phyloP scores from a whole-genome alignment of 2,329 filamentous ascomycete species.

The Macroventuria anomochaeta region DNA sequence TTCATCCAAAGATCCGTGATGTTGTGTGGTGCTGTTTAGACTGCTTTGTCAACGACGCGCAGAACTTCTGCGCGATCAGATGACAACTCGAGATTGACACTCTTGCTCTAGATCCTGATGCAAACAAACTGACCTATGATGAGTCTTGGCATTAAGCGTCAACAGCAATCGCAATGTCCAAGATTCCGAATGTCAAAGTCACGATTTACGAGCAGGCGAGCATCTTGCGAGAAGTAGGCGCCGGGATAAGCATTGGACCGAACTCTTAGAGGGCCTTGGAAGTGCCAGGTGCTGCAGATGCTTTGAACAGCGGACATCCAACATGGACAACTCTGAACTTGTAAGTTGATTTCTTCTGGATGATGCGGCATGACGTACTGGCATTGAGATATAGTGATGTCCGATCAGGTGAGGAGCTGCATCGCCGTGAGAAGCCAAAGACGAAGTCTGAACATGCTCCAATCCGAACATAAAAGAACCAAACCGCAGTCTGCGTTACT shows the following conservation, averaged over 20 bases:
- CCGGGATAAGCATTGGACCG: slow-evolving; percentile 55
- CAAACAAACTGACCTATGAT: slow-evolving; percentile 1
- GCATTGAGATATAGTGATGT: slow-evolving; percentile 36
- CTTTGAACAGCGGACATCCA: slow-evolving; percentile 38
- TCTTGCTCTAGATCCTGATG: neutral
- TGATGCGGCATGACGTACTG: neutral
- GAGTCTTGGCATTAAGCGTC: slow-evolving; percentile 26
- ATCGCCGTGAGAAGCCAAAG: slow-evolving; percentile 25
- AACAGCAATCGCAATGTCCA: slow-evolving; percentile 55
- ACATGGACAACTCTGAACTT: slow-evolving; percentile 41
- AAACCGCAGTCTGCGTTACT: slow-evolving; percentile 59
- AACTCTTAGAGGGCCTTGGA: slow-evolving; percentile 59
- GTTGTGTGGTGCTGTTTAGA: no score
- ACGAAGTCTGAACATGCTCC: neutral
- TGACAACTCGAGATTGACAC: neutral
- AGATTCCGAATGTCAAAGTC: slow-evolving; percentile 52
- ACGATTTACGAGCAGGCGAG: slow-evolving; percentile 56
- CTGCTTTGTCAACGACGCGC: slow-evolving; percentile 21
- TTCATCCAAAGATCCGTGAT: no score
- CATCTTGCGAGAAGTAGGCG: slow-evolving; percentile 56
- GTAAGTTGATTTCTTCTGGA: slow-evolving; percentile 20
- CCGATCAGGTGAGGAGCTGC: slow-evolving; percentile 36
- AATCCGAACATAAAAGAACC: slow-evolving; percentile 31
- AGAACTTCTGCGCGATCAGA: neutral
- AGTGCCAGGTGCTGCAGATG: slow-evolving; percentile 53